Conservation (phyloP, 2,329 filamentous ascomycete species). For the Juglanconis oblonga region DNA sequence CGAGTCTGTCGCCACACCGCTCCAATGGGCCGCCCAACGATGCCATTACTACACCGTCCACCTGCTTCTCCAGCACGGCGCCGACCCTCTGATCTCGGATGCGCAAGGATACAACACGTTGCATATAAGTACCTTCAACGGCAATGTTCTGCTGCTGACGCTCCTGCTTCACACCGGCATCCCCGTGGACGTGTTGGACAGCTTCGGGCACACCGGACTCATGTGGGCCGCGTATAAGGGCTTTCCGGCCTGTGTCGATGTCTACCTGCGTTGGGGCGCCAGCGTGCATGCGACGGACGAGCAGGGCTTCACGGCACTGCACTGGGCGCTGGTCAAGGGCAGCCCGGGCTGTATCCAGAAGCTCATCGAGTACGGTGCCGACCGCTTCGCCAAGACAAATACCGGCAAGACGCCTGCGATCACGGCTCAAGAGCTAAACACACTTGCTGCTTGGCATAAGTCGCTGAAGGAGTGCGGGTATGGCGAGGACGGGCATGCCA, state of each 20-base stretch:
- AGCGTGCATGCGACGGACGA: constrained; percentile 89
- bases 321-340: constrained; percentile 96
- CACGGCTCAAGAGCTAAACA: constrained; percentile 89
- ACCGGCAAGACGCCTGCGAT: constrained; percentile 86
- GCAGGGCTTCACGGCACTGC: constrained; percentile 88
- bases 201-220: constrained; percentile 85
- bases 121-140: constrained; percentile 95
- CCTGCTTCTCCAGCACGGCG: constrained; percentile 84
- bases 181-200: constrained; percentile 85
- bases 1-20: constrained; percentile 87
- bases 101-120: constrained; percentile 97
- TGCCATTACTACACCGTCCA: constrained; percentile 97
- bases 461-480: constrained; percentile 84
- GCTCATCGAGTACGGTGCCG: constrained; percentile 90
- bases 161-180: constrained; percentile 93
- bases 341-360: constrained; percentile 87
- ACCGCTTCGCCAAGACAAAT: constrained; percentile 84
- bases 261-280: constrained; percentile 92
- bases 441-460: constrained; percentile 74
- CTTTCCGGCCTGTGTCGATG: constrained; percentile 84
- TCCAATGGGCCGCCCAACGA: constrained; percentile 95
- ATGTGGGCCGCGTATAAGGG: constrained; percentile 99
- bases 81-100: constrained; percentile 88
- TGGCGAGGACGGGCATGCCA: constrained; percentile 71
- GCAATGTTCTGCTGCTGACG: constrained; percentile 85